Evolutionary conservation across 257 asterid species (phyloP).

Genomic region (Cinchona pubescens): DNA sequence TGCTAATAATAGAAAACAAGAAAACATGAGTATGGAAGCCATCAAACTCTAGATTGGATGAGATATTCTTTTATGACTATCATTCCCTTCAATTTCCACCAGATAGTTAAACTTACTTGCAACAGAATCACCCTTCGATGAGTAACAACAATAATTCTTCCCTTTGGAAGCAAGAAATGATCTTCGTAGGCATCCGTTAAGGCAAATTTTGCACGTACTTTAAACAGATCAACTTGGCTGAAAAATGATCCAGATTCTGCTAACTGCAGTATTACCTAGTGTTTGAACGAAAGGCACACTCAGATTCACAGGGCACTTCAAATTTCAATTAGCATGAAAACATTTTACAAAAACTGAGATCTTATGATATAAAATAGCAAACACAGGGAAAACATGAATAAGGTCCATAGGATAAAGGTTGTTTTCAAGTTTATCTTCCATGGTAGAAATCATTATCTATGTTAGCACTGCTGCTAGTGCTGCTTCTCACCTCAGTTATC

Average conservation of each 20-base stretch:
- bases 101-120: constrained; percentile 56
- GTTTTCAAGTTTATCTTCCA: neutral
- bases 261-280: constrained; percentile 76
- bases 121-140: constrained; percentile 80
- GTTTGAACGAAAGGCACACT: constrained; percentile 12
- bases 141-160: constrained; percentile 72
- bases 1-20: constrained; percentile 55
- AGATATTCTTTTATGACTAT: constrained; percentile 1
- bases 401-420: too few species aligned
- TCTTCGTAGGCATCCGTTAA: constrained; percentile 92
- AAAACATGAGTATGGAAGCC: constrained; percentile 17
- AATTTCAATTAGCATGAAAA: neutral
- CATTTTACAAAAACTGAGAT: neutral
- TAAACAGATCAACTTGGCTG: constrained; percentile 85
- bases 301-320: constrained; percentile 5
- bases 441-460: too few species aligned
- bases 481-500: too few species aligned
- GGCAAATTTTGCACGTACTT: constrained; percentile 96
- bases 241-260: constrained; percentile 95
- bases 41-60: constrained; percentile 9
- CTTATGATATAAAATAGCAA: neutral
- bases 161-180: constrained; percentile 86
- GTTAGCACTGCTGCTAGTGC: too few species aligned
- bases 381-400: neutral
- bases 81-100: neutral